A percentile compares a stretch with the other conserved stretches of the same genome.
These are phyloP conservation scores for Paxillus ammoniavirescens DNA, from an alignment of 768 basidiomycete species.

Conservation along the genomic window DNA sequence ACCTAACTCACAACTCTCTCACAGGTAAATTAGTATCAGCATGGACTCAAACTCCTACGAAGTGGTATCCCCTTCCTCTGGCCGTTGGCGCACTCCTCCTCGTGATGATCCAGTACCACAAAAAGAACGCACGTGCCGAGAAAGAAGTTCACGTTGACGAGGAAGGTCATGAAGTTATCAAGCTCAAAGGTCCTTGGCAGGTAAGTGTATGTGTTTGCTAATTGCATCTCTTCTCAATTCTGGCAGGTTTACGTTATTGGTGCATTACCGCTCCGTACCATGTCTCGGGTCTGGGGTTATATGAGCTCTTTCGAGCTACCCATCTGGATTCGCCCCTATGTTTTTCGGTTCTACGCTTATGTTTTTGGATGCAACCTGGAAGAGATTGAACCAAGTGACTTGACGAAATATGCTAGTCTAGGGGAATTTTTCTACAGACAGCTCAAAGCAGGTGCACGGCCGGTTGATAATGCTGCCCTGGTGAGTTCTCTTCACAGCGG, in stretches of 20 bases:
- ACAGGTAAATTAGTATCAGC: slow-evolving; percentile 67
- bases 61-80: slow-evolving; percentile 93
- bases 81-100: slow-evolving; percentile 90
- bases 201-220: slow-evolving; percentile 39
- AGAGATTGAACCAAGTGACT: slow-evolving; percentile 79
- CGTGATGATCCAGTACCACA: slow-evolving; percentile 72
- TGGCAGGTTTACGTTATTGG: slow-evolving; percentile 91
- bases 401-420: slow-evolving; percentile 79
- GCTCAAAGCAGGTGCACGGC: slow-evolving; percentile 78
- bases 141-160: slow-evolving; percentile 78
- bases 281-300: slow-evolving; percentile 98
- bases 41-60: slow-evolving; percentile 85
- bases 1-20: slow-evolving; percentile 5
- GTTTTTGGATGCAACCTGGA: slow-evolving; percentile 94
- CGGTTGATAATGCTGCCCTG: slow-evolving; percentile 71
- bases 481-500: slow-evolving; percentile 39
- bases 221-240: neutral
- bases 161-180: slow-evolving; percentile 77
- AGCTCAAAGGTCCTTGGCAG: slow-evolving; percentile 90
- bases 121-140: slow-evolving; percentile 45
- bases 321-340: slow-evolving; percentile 91
- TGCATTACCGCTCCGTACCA: slow-evolving; percentile 88
- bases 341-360: slow-evolving; percentile 80
- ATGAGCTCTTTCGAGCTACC: slow-evolving; percentile 92
- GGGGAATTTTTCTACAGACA: slow-evolving; percentile 95